Evolutionary conservation across 2,329 filamentous ascomycete genomes (phyloP), one percentile per base, ranked within the genome.

Genomic region (Colletotrichum abscissum): DNA sequence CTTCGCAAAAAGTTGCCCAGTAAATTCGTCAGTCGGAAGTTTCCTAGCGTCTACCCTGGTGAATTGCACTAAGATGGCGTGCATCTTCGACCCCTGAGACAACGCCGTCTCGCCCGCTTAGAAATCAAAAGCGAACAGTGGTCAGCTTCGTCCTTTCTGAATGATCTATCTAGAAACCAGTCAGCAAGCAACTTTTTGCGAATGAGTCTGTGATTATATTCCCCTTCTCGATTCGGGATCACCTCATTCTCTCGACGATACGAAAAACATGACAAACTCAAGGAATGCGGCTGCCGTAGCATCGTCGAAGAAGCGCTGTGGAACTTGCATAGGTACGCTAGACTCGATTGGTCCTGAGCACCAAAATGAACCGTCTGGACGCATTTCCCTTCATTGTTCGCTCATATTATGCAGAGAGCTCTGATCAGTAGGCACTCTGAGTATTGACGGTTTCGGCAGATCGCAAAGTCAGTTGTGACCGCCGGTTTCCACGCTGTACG

Each of bases 391-490:
- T 2, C 42, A 49, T 9, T 19, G 7, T n/a, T 3, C 8, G 42
- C 19, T 9, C 9, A 2, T 3, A 19, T 9, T 49, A n/a, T 49
- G 42, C 16, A 11, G 16, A 49, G 6, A n/a, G 19, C 19, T 42
- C 12, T n/a, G 19, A 49, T n/a, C 4, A 46, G 12, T 6, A 6
- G 16, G 38, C 2, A 42, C 3, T 19, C 38, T 49, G 19, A 8
- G 3, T n/a, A 49, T 4, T 19, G 42, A 49, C 19, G 42, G 19
- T n/a, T n/a, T n/a, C 7, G 19, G 7, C 11, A 79, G 78, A 58
- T 55, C 78, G 78, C n/a, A 78, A 75, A 60, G 33, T 79, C 24
- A 72, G 63, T 38, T 79, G 78, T 57, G 78, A 79, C 59, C 72
- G 75, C 7, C 57, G 62, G 6, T 5, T 38, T 24, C 78, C 78